These are phyloP conservation scores for Flaveria brownii DNA, from an alignment of 129 eudicot genomes.

Conservation along the genomic window DNA sequence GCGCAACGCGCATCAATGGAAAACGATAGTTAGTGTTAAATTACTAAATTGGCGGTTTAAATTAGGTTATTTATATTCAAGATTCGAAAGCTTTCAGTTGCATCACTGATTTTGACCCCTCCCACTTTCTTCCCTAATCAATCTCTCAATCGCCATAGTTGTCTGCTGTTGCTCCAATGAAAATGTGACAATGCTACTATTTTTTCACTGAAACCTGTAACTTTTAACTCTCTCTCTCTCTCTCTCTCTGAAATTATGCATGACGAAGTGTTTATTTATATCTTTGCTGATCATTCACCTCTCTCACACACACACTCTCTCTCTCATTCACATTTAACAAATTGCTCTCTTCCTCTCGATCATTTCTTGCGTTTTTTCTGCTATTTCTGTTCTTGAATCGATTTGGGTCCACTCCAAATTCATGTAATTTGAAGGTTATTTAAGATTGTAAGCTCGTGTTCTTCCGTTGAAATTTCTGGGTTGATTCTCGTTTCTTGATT, in stretches of 20 bases:
- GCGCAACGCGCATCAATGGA: too few relatives aligned
- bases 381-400: neutral
- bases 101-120: neutral
- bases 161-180: slow-evolving; percentile 6
- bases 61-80: neutral
- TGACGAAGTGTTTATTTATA: slow-evolving; percentile 32
- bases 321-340: slow-evolving; percentile 18
- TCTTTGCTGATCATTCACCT: slow-evolving; percentile 35
- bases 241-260: slow-evolving; percentile 30
- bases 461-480: too few relatives aligned
- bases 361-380: neutral
- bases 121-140: slow-evolving; percentile 5
- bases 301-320: slow-evolving; percentile 33
- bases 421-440: neutral
- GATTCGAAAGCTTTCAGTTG: neutral
- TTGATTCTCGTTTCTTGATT: too few relatives aligned
- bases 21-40: neutral
- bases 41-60: neutral
- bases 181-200: neutral
- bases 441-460: too few relatives aligned
- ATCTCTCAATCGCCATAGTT: slow-evolving; percentile 14
- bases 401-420: slow-evolving; percentile 25
- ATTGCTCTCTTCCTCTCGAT: neutral
- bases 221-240: neutral
- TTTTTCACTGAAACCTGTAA: neutral